Evolutionary conservation across 2,329 filamentous ascomycete genomes (phyloP).

Genomic region (Orbilia ellipsospora): DNA sequence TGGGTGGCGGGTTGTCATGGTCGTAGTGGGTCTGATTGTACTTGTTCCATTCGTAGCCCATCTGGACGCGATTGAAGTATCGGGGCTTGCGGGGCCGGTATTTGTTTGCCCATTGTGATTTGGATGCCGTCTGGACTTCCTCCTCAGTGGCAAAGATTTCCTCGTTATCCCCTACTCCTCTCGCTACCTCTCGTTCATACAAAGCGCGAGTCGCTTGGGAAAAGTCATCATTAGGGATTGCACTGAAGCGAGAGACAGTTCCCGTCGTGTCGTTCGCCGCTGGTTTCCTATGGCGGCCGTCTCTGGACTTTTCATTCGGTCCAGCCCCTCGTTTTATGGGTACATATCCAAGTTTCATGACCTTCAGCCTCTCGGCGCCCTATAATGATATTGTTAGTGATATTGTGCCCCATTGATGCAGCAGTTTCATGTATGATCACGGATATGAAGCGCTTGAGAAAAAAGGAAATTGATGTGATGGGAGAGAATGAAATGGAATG

Average conservation of each 20-base stretch:
- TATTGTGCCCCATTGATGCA: slow-evolving; percentile 23
- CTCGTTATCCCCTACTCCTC: slow-evolving; percentile 90
- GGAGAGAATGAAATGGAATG: neutral
- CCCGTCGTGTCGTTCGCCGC: slow-evolving; percentile 55
- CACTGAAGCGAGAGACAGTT: slow-evolving; percentile 73
- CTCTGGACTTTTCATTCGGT: slow-evolving; percentile 60
- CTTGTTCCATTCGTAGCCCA: slow-evolving; percentile 99
- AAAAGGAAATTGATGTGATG: neutral
- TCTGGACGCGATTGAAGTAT: slow-evolving; percentile 98
- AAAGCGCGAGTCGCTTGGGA: slow-evolving; percentile 87
- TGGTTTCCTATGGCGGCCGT: slow-evolving; percentile 60
- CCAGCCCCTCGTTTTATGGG: slow-evolving; percentile 67
- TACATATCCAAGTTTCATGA: slow-evolving; percentile 75
- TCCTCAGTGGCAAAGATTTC: slow-evolving; percentile 96
- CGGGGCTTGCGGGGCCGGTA: slow-evolving; percentile 90
- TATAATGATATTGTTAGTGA: slow-evolving; percentile 57
- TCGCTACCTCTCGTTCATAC: slow-evolving; percentile 91
- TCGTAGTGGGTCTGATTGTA: slow-evolving; percentile 99
- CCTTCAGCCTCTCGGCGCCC: slow-evolving; percentile 70
- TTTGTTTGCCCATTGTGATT: slow-evolving; percentile 83
- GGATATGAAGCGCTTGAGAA: neutral
- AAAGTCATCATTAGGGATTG: slow-evolving; percentile 78
- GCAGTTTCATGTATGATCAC: slow-evolving; percentile 32
- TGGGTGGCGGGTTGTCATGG: slow-evolving; percentile 95
- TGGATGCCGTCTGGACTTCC: slow-evolving; percentile 71